Conservation (phyloP, 345 rosid species). For the Moricandia moricandioides region DNA sequence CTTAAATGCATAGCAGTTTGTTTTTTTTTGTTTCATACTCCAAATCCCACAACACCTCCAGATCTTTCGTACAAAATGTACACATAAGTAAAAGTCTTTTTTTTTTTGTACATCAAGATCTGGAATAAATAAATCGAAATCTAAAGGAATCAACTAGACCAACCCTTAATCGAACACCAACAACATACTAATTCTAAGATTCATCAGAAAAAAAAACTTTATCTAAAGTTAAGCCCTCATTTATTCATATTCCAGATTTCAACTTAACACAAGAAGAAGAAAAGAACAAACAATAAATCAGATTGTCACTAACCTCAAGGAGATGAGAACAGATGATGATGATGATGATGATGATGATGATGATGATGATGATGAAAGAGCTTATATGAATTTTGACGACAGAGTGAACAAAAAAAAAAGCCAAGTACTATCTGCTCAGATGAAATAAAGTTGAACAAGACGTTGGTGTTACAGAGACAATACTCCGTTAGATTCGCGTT, state of each 20-base stretch:
- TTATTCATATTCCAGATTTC: neutral
- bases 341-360: neutral
- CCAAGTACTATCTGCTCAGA: neutral
- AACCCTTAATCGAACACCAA: neutral
- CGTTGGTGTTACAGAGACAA: conserved; percentile 4
- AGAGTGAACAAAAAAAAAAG: conserved; percentile 8
- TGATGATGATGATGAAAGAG: neutral
- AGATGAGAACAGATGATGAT: neutral
- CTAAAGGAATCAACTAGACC: neutral
- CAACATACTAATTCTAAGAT: neutral
- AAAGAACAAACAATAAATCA: neutral
- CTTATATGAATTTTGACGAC: conserved; percentile 7
- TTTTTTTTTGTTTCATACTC: neutral
- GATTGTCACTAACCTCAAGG: conserved; percentile 14
- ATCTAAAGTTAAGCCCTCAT: neutral
- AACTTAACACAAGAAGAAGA: neutral
- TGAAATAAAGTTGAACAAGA: neutral
- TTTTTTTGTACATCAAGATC: neutral
- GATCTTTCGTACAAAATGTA: neutral
- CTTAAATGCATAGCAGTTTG: neutral
- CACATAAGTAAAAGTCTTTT: neutral
- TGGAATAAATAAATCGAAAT: neutral
- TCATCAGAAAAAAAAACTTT: neutral
- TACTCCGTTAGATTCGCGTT: conserved; percentile 30
- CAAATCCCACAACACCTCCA: neutral